A percentile compares a stretch with the other conserved stretches of the same genome.
These are phyloP conservation scores for Simplicillium aogashimaense DNA, from an alignment of 2,329 filamentous ascomycete genomes.

Conservation along the genomic window DNA sequence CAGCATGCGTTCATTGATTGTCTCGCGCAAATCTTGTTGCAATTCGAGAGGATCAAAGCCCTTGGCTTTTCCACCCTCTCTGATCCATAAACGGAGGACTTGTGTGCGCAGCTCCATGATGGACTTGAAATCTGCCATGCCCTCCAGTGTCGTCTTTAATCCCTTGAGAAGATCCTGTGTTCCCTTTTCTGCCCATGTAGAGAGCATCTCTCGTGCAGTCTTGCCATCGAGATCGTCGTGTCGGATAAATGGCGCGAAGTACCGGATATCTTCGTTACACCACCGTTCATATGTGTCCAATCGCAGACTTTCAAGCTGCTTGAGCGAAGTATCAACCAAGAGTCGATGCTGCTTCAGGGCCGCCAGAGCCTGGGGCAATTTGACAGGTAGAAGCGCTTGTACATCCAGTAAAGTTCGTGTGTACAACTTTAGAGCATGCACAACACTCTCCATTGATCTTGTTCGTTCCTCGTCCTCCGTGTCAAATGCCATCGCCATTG, in stretches of 20 bases:
- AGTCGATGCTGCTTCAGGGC: conserved; percentile 61
- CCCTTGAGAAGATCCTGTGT: conserved; percentile 52
- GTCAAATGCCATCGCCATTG: conserved; percentile 55
- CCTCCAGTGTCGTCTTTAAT: conserved; percentile 47
- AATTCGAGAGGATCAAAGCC: conserved; percentile 60
- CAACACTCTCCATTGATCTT: conserved; percentile 36
- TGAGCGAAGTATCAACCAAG: conserved; percentile 60
- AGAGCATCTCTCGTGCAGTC: conserved; percentile 50
- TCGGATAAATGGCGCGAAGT: conserved; percentile 79
- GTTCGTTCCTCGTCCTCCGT: conserved; percentile 30
- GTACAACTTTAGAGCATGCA: conserved; percentile 62
- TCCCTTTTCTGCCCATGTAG: conserved; percentile 52
- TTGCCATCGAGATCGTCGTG: conserved; percentile 63
- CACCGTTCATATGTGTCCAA: conserved; percentile 71
- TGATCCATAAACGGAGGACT: conserved; percentile 67
- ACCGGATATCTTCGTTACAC: conserved; percentile 73
- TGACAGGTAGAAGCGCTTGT: conserved; percentile 63
- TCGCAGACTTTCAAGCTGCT: conserved; percentile 57
- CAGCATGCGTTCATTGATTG: conserved; percentile 59
- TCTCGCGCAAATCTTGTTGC: conserved; percentile 56
- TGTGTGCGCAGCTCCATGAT: conserved; percentile 61
- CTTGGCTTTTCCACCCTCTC: conserved; percentile 51
- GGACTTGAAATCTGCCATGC: conserved; percentile 54
- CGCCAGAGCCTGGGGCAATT: conserved; percentile 58
- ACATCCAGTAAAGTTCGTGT: conserved; percentile 69